Evolutionary conservation across 257 asterid genomes (phyloP).

Genomic region (Ajuga chamaepitys): DNA sequence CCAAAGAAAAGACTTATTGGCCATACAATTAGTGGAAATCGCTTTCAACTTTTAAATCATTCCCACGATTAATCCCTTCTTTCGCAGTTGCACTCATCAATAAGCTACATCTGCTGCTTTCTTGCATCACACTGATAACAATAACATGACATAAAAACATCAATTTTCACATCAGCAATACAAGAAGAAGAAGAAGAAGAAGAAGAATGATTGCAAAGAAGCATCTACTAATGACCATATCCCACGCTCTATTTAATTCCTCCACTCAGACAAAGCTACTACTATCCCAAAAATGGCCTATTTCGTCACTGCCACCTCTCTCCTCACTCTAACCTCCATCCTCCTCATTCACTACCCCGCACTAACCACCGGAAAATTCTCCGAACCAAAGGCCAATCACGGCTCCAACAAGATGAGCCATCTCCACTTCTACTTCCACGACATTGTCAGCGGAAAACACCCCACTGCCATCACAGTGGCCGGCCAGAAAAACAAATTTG

Average conservation of each 20-base stretch:
- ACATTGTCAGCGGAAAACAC: constrained; percentile 27
- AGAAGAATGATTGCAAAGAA: neutral
- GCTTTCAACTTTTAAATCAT: too few species aligned
- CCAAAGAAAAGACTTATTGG: too few species aligned
- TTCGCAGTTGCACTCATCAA: too few species aligned
- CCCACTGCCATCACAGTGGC: constrained; percentile 26
- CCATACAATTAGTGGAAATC: too few species aligned
- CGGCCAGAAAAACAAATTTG: constrained; percentile 20
- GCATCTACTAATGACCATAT: neutral
- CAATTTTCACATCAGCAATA: too few species aligned
- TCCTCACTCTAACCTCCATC: neutral
- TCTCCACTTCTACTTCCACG: constrained; percentile 48
- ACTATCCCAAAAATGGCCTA: constrained; percentile 13
- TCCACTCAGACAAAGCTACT: neutral
- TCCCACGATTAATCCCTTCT: too few species aligned
- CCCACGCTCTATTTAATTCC: too few species aligned
- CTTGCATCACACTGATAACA: too few species aligned
- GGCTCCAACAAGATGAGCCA: constrained; percentile 15
- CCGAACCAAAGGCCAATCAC: constrained; percentile 14
- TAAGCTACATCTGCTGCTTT: too few species aligned
- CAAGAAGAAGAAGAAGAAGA: too few species aligned
- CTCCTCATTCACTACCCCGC: neutral
- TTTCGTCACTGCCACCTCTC: neutral
- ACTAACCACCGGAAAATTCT: constrained; percentile 8
- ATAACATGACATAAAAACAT: too few species aligned